These are phyloP conservation scores for Umbelopsis isabellina DNA, from an alignment of 192 early-diverging fungal species.

Conservation along the genomic window DNA sequence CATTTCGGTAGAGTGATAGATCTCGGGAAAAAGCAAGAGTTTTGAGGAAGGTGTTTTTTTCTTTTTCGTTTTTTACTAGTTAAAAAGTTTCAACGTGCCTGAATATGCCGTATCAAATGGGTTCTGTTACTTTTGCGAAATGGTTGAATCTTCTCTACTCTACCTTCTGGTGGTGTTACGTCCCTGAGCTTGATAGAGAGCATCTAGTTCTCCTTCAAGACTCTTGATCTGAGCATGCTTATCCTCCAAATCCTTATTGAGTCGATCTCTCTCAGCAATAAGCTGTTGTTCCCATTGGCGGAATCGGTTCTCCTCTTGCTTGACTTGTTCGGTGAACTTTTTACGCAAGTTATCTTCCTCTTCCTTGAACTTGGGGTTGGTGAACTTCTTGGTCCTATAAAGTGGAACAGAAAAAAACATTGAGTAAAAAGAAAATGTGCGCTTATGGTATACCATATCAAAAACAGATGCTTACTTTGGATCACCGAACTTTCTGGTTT, in stretches of 20 bases:
- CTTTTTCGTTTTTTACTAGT: too few species aligned
- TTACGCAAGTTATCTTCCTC: slow-evolving; percentile 97
- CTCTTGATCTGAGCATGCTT: slow-evolving; percentile 94
- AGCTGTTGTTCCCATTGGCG: slow-evolving; percentile 97
- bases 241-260: slow-evolving; percentile 98
- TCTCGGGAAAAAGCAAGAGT: too few species aligned
- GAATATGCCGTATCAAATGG: too few species aligned
- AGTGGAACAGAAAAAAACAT: background rate
- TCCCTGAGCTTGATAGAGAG: slow-evolving; percentile 30
- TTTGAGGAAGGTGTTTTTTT: too few species aligned
- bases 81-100: too few species aligned
- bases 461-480: slow-evolving; percentile 54
- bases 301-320: slow-evolving; percentile 96
- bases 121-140: too few species aligned
- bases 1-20: too few species aligned
- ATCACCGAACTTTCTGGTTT: slow-evolving; percentile 87
- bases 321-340: slow-evolving; percentile 97
- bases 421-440: too few species aligned
- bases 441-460: background rate
- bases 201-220: slow-evolving; percentile 83
- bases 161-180: slow-evolving; percentile 26
- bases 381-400: slow-evolving; percentile 68
- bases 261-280: slow-evolving; percentile 96
- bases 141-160: background rate
- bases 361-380: slow-evolving; percentile 95